phyloP scores from a whole-genome alignment of 768 basidiomycete genomes.

The Filobasidium wieringae region DNA sequence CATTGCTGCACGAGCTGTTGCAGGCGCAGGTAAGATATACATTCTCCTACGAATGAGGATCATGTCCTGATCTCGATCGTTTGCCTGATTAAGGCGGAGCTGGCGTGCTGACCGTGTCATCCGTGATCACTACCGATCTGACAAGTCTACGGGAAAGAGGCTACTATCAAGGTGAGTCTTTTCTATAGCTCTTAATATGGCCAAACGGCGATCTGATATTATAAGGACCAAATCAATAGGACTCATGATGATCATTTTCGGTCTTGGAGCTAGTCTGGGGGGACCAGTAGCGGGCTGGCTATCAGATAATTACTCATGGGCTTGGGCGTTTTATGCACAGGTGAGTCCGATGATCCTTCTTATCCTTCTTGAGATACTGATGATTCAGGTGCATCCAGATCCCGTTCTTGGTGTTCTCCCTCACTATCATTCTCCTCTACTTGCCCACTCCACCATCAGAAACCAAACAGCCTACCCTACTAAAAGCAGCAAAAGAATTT shows the following conservation, averaged over 20 bases:
- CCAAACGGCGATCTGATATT: background rate
- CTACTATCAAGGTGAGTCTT: constrained; percentile 30
- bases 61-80: background rate
- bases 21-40: constrained; percentile 1
- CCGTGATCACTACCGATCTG: constrained; percentile 35
- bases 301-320: constrained; percentile 35
- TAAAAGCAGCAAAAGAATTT: constrained; percentile 24
- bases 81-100: constrained; percentile 23
- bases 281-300: constrained; percentile 34
- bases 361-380: background rate
- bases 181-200: background rate
- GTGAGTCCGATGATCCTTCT: constrained; percentile 13
- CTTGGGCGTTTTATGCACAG: constrained; percentile 31
- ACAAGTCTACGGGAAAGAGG: constrained; percentile 34
- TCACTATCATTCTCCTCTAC: constrained; percentile 22
- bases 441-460: constrained; percentile 19
- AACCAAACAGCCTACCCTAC: constrained; percentile 22
- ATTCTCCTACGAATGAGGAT: background rate
- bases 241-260: constrained; percentile 37
- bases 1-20: constrained; percentile 9
- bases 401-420: constrained; percentile 28
- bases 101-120: constrained; percentile 33
- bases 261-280: constrained; percentile 32
- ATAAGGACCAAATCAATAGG: constrained; percentile 19
- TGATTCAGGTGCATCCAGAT: constrained; percentile 14